Conservation (phyloP, 352 stramenopile genomes). For the Phytophthora crassamura region DNA sequence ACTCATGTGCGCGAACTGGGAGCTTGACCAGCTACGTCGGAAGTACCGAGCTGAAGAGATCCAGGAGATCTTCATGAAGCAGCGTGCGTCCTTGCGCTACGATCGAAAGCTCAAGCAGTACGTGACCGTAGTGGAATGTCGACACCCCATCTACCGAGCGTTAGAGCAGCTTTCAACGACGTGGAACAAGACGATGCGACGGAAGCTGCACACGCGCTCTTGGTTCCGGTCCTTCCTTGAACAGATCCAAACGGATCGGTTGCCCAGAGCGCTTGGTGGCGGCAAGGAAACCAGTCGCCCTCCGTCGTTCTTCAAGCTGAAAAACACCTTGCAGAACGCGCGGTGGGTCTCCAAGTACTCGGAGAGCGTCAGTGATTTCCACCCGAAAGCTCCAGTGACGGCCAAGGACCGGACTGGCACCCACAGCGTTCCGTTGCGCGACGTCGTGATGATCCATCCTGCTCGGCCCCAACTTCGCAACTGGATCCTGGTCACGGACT, state of each 20-base stretch:
- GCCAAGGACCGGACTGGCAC: constrained; percentile 64
- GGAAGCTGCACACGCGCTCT: constrained; percentile 82
- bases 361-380: constrained; percentile 60
- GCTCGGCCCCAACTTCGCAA: constrained; percentile 53
- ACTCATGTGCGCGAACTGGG: constrained; percentile 94
- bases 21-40: constrained; percentile 85
- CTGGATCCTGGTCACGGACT: constrained; percentile 78
- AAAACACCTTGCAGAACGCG: constrained; percentile 83
- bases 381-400: constrained; percentile 85
- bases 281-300: constrained; percentile 36
- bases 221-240: constrained; percentile 94
- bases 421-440: constrained; percentile 20
- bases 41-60: constrained; percentile 92
- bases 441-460: constrained; percentile 76
- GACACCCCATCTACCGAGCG: constrained; percentile 92
- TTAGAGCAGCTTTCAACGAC: constrained; percentile 51
- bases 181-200: constrained; percentile 90
- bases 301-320: constrained; percentile 80
- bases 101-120: constrained; percentile 90
- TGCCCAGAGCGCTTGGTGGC: constrained; percentile 41
- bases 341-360: constrained; percentile 74
- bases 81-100: constrained; percentile 88
- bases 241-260: constrained; percentile 70
- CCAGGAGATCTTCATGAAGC: constrained; percentile 93
- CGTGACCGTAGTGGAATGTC: constrained; percentile 87